Base-by-base conservation (phyloP, 495 filamentous ascomycete species). In the Astrocystis sublimbata region DNA sequence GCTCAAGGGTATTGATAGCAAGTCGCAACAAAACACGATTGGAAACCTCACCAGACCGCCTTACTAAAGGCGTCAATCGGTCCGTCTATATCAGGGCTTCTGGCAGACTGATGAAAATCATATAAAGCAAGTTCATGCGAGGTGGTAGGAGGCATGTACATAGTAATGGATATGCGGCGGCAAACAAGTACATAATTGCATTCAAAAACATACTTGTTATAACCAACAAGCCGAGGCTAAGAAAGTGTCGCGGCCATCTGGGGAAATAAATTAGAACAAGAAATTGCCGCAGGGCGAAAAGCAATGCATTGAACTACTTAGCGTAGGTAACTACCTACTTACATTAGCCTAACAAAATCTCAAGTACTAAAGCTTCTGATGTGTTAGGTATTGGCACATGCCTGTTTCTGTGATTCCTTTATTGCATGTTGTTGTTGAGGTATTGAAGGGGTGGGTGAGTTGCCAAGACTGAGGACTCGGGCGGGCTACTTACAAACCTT, bases 1-100 rank as follows among this genome's bases (percentile, higher is more conserved):
- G 62, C 65, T 82, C 15, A 78, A 68, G 59, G 78, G 78, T 7
- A 81, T 82, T 65, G 77, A 82, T 64, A 77, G 76, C 63, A 74
- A 75, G 26, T 71, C 71, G 1, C 70, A 72, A 33, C 75, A 79
- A 62, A 71, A 65, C 35, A 76, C 74, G 15, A 45, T 81, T 19
- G 74, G 72, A 42, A 73, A 75, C 45, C 65, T 76, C 30, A 77
- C 73, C 31, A 76, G 67, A 59, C 79, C 79, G 28, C 79, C 79
- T 58, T 81, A 80, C 63, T 81, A 42, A 72, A 9, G 13, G 36
- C 19, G 35, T 28, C 5, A 31, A 13, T 35, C 12, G 4, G 38
- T 61, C 26, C 36, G 30, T 49, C 12, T 31, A 8, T 52, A 19
- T n/a, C 36, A 10, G n/a, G 19, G 42, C 31, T 52, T 61, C 9